Evolutionary conservation across 2,329 filamentous ascomycete genomes (phyloP), one percentile per base, ranked within the genome.

Genomic region (Penicillium decumbens): DNA sequence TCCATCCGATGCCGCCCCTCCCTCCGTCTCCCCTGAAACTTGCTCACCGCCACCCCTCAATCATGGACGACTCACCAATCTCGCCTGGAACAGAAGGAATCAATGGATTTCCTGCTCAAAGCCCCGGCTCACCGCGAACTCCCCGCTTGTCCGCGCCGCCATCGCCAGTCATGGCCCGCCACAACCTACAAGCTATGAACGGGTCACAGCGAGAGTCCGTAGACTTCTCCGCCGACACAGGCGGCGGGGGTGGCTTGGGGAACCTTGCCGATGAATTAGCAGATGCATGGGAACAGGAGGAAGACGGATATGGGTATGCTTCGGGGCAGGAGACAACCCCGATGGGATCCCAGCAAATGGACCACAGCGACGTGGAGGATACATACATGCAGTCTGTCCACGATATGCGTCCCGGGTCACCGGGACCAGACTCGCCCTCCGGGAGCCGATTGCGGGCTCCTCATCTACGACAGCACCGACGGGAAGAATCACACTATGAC

Each of bases 181-280:
- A 66, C 43, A 68, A 67, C 46, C 63, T 68, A 41, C 66, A 65
- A 42, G 62, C 61, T 23, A 65, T 68, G 58, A 69, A 64, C 49
- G 68, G 65, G 27, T 65, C 63, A 25, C 58, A 65, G 13, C 66
- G 71, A 30, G 66, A 67, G 53, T 70, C 70, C 10, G 70, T 65
- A 50, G 71, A 73, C 49, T 72, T 70, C 55, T 65, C 65, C 20
- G 49, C 58, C 38, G 65, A 66, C 27, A 57, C 58, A n/a, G 47
- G 55, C n/a, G 47, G 55, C 4, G 68, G 65, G 2, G 72, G 73
- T 38, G 81, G 80, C 8, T 65, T 83, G 45, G 82, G 81, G 23
- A 84, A 79, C 55, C 65, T 85, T 43, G 82, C 82, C 25, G 82
- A 85, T 61, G 82, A 85, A 62, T 68, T 85, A 23, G 82, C 78